phyloP scores from a whole-genome alignment of 2,329 filamentous ascomycete species.

The Cladosporium sp. region DNA sequence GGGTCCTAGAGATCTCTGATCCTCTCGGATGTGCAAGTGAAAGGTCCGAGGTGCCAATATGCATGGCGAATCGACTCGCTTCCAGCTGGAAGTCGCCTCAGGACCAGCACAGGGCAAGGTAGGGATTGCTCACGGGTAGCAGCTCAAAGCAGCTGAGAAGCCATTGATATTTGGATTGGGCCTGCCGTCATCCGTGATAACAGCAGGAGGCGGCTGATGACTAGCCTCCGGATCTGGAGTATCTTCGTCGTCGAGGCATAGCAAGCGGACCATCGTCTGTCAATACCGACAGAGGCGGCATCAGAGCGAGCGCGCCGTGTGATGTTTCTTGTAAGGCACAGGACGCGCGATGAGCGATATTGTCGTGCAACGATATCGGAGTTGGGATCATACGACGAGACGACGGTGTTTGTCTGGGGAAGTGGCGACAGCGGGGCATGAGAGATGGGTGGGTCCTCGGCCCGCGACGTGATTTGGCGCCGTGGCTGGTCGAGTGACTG shows the following conservation, averaged over 20 bases:
- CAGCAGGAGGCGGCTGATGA: neutral
- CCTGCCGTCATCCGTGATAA: conserved; percentile 22
- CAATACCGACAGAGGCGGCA: conserved; percentile 5
- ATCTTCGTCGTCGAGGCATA: conserved; percentile 11
- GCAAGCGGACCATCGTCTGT: conserved; percentile 9
- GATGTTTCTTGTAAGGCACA: neutral
- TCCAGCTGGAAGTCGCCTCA: too few species aligned
- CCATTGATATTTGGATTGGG: conserved; percentile 50
- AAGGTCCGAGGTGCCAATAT: too few species aligned
- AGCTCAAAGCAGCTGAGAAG: conserved; percentile 57
- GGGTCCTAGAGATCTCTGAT: neutral
- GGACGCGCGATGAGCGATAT: neutral
- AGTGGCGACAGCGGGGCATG: too few species aligned
- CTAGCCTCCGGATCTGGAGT: conserved; percentile 10
- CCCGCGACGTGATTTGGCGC: too few species aligned
- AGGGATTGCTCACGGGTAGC: conserved; percentile 53
- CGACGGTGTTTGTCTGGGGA: too few species aligned
- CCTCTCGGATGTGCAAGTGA: too few species aligned
- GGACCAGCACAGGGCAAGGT: neutral
- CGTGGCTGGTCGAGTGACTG: too few species aligned
- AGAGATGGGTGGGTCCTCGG: too few species aligned
- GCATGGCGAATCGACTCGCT: too few species aligned
- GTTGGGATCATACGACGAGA: conserved; percentile 3
- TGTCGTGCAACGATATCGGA: conserved; percentile 9
- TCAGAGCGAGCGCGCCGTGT: conserved; percentile 6